Base-by-base conservation (phyloP, 768 basidiomycete species). In the Boletellus emodensis region DNA sequence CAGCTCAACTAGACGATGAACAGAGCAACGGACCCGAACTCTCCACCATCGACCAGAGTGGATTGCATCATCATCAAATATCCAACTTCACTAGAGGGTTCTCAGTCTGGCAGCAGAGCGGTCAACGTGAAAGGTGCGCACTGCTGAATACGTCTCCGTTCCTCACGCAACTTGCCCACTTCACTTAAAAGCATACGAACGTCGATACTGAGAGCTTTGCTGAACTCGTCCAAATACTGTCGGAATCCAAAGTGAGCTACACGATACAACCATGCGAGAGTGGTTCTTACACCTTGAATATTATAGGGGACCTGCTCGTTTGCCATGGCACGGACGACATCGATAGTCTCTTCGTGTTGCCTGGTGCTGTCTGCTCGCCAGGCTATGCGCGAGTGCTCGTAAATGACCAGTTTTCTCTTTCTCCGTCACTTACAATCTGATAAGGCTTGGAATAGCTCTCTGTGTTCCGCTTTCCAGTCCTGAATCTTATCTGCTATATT, bases 221-320 rank as follows among this genome's bases (percentile, higher is more conserved):
- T 91, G 70, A 93, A 93, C 49, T 93, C 88, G 52, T 93, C 86
- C 14, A 93, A 77, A 64, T 93, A 92, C 86, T 90, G 48, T 39
- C 6, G 7, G 22, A 22, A 17, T 20, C 17, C 4, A 11, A 30
- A 37, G 8, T 61, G 43, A 40, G 40, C 40, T 14, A 33, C 24
- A 41, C 32, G 14, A 33, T 55, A 53, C 18, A 58, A 37, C 6
- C 47, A 33, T 17, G 52, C 6, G 9, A 36, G 35, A 9, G 28
- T 17, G 15, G 13, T 15, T 20, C 15, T 8, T 37, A 91, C 90
- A 22, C 81, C 80, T 75, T 89, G 84, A 11, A 93, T 83, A 55
- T 93, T 92, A 74, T 85, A 92, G 13, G 84, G 83, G 14, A 92
- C 81, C 65, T 85, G 87, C 60, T 86, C 81, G 51, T 80, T 72